Conservation (phyloP, 129 eudicot species). For the sunflower (Helianthus annuus) region HanXRQr2.0-SUNRISE NC_035442.2:1875301-1875800, state of each 20-base stretch:
- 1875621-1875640: not conserved
- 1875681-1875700: no score
- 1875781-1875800: no score
- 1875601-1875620: not conserved
- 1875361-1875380: slow-evolving; percentile 1
- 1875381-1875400: not conserved
- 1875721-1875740: no score
- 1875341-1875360: not conserved
- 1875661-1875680: no score
- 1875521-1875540: not conserved
- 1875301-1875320: no score
- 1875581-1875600: slow-evolving; percentile 1
- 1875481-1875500: not conserved
- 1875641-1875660: not conserved
- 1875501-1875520: not conserved
- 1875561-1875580: not conserved
- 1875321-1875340: not conserved
- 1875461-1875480: not conserved
- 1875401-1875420: slow-evolving; percentile 5
- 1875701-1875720: no score
- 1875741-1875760: no score
- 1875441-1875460: slow-evolving; percentile 11
- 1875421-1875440: not conserved
- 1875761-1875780: no score
- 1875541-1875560: not conserved